These are phyloP conservation scores for Glomus cerebriforme DNA, from an alignment of 192 early-diverging fungal species.

Conservation along the genomic window DNA sequence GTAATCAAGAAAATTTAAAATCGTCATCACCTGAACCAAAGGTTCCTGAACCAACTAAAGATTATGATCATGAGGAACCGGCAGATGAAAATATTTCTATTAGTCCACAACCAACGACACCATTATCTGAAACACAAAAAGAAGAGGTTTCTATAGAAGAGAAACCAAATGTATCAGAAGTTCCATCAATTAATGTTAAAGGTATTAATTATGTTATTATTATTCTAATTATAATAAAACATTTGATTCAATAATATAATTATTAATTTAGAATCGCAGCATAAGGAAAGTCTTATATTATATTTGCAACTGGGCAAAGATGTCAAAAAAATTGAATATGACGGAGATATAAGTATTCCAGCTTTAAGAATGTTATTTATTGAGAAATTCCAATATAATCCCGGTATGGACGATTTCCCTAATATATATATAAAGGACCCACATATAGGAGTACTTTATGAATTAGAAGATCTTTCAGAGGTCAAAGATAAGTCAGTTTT, in stretches of 20 bases:
- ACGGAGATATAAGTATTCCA: conserved; percentile 57
- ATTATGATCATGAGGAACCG: not conserved
- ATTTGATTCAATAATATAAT: not conserved
- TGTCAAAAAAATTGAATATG: conserved; percentile 56
- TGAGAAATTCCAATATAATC: conserved; percentile 66
- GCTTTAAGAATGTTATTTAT: conserved; percentile 71
- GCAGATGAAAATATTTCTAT: not conserved
- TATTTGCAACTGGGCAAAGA: conserved; percentile 68
- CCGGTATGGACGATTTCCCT: conserved; percentile 65
- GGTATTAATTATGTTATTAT: conserved; percentile 11
- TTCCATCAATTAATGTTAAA: conserved; percentile 8
- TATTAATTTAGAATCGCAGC: conserved; percentile 24
- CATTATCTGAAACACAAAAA: not conserved
- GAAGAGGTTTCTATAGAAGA: not conserved
- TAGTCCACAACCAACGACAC: not conserved
- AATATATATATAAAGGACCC: conserved; percentile 69
- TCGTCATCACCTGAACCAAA: not conserved
- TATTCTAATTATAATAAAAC: too few species aligned
- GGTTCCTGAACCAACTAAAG: not conserved
- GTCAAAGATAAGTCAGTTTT: conserved; percentile 60
- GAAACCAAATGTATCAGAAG: not conserved
- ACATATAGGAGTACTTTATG: conserved; percentile 56
- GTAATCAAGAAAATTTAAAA: not conserved
- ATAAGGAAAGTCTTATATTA: conserved; percentile 43
- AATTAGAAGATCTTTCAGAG: conserved; percentile 64